Base-by-base conservation (phyloP, 2,329 filamentous ascomycete genomes). In the Stagonosporopsis cucurbitacearum region DNA sequence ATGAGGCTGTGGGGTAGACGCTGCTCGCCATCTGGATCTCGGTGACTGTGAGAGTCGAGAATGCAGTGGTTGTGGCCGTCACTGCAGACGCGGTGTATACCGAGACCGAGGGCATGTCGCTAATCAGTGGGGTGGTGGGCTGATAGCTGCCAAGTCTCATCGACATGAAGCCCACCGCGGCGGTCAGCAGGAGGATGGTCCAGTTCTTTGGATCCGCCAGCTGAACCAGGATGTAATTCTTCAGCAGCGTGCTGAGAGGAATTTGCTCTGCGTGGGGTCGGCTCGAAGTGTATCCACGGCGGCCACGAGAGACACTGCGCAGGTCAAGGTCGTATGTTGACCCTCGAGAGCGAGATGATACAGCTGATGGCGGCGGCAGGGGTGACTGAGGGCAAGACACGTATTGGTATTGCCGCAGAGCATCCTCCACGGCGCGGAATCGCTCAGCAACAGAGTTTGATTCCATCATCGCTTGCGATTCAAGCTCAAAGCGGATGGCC, bases 121-220 rank as follows among this genome's bases (percentile, higher is more conserved):
- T 37, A 55, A 50, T 28, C 44, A 53, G 39, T 47, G 46, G 23
- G 57, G 59, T 33, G 54, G 48, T 12, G 28, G 43, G 39, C 30
- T 42, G 49, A 17, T 49, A 48, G 12, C 63, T 54, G 32, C 56
- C 50, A 46, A 68, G 65, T 47, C 67, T 69, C 62, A 67, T 67
- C 19, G 67, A 54, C 23, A 82, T 68, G 57, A 80, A 76, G 1
- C 79, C 57, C 4, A 82, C 74, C 6, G 81, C 55, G 13, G 76
- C 53, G 39, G 75, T 76, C 3, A 86, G 71, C 4, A 81, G 55
- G 8, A 78, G 69, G 30, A 86, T 80, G 17, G 78, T 72, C 11
- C 84, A 71, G 63, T 86, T 87, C 33, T 81, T 78, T 41, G 77
- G 76, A 60, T 87, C 85, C 40, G 77, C 77, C 2, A 81, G 75